Evolutionary conservation across 495 filamentous ascomycete genomes (phyloP), one percentile per base, ranked within the genome.

Genomic region (Hypoxylon crocopeplum): DNA sequence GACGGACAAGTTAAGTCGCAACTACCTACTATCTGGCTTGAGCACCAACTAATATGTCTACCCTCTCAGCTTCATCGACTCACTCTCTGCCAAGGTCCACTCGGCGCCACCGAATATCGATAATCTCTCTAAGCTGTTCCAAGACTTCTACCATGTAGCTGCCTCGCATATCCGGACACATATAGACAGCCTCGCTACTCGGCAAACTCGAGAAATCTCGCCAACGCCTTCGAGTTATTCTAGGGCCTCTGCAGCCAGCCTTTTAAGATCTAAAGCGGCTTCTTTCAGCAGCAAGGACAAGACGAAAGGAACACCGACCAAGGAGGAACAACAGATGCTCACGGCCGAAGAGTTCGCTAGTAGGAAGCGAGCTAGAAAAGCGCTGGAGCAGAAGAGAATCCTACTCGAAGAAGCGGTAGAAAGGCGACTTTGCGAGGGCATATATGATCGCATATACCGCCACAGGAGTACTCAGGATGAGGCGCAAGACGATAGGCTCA

Each of bases 391-490:
- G 13, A 95, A 94, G 76, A 79, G 84, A 32, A 66, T 82, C 5
- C 84, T 87, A 32, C 72, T 98, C 33, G 93, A 99, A 74, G 94
- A 99, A 71, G 93, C 93, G 2, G 88, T 98, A 3, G 94, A 99
- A 65, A 84, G 88, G 65, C 83, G 86, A 60, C 86, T 94, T 7
- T 97, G 92, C 69, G 91, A 97, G 69, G 82, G 83, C 22, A 84
- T 98, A 16, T 97, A 98, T 64, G 82, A 85, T 52, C 86, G 88
- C 38, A 86, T 98, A 66, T 99, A 91, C 84, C 85, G 93, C 33
- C 94, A 99, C 69, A 86, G 87, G 46, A 94, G 81, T 64, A 96
- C 93, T 1, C 82, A 98, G 70, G 94, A 99, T 70, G 94, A 98
- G 69, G 92, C 93, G 6, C 82, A 93, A 61, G 94, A 99, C 70